Percentiles rank a stretch among this genome's conserved stretches.
Evolutionary conservation across 257 asterid species (phyloP).

Genomic region (Ballota nigra): DNA sequence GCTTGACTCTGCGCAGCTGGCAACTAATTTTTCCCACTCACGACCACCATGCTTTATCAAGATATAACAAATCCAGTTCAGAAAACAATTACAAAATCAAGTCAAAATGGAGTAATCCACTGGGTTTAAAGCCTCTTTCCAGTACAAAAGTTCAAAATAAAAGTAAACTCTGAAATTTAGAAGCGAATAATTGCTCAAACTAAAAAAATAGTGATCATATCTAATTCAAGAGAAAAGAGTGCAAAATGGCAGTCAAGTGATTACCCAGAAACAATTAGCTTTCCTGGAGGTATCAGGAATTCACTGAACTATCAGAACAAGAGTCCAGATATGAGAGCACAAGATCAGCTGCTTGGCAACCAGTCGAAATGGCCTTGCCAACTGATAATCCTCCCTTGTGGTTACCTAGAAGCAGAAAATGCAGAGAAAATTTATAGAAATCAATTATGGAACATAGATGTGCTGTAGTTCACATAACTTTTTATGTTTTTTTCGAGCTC

Average conservation of each 20-base stretch:
- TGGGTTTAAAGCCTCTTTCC: not conserved
- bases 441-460: not conserved
- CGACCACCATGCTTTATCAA: slow-evolving; percentile 12
- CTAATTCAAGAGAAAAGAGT: not conserved
- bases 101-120: too few species aligned
- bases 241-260: not conserved
- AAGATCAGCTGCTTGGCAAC: slow-evolving; percentile 86
- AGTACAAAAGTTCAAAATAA: not conserved
- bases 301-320: slow-evolving; percentile 20
- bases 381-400: slow-evolving; percentile 92
- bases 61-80: not conserved
- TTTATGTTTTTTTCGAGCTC: slow-evolving; percentile 7
- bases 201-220: not conserved
- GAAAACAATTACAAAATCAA: not conserved
- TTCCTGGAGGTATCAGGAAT: not conserved
- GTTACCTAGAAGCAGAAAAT: slow-evolving; percentile 59
- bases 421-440: not conserved
- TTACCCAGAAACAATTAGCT: slow-evolving; percentile 18
- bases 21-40: not conserved
- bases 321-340: slow-evolving; percentile 77
- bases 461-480: not conserved
- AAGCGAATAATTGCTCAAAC: not conserved
- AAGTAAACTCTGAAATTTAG: not conserved
- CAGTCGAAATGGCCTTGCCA: slow-evolving; percentile 84
- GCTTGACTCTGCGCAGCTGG: slow-evolving; percentile 14